Base-by-base conservation (phyloP, 352 stramenopile genomes). In the Globisporangium nodosum region DNA sequence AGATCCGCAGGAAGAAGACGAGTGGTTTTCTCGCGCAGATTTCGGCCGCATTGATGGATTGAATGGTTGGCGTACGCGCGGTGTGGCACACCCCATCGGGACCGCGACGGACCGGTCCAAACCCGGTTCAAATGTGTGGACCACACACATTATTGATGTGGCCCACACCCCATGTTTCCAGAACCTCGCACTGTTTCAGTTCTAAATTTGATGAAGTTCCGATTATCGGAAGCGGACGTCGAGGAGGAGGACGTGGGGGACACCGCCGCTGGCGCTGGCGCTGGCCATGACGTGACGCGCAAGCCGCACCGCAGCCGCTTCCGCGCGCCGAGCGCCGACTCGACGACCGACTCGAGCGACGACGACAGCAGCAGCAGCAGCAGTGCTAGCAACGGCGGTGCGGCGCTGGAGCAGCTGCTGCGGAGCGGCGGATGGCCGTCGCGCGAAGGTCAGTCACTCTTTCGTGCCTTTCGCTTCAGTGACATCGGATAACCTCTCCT, bases 1-100 rank as follows among this genome's bases (percentile, higher is more conserved):
- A 79, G 77, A 86, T 88, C 71, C 84, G 81, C 73, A 88, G 82
- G 82, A 92, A 92, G 82, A 92, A 92, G 80, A 83, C 76, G 78
- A 92, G 80, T 92, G 81, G 61, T 75, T 87, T 85, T 70, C 56
- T 49, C 66, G 21, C 45, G 5, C n/a, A 21, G 45, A 31, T 31
- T 39, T 63, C 47, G 27, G 54, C 54, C 40, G 56, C 56, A 30
- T 27, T 20, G 20, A n/a, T n/a, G 9, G 1, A 2, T 21, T 33
- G 9, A 33, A 50, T 6, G 61, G 37, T 43, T 8, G 33, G 24
- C 24, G 24, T 27, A 27, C 24, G 24, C 24, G 33, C 8, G 31
- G 31, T 35, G 31, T 35, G 31, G 31, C 31, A 9, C 31, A 35
- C 31, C 5, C 31, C 33, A 9, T 39, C 33, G 6, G 33, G 33